phyloP scores from a whole-genome alignment of 2,329 filamentous ascomycete species.

The Westerdykella sp. region DNA sequence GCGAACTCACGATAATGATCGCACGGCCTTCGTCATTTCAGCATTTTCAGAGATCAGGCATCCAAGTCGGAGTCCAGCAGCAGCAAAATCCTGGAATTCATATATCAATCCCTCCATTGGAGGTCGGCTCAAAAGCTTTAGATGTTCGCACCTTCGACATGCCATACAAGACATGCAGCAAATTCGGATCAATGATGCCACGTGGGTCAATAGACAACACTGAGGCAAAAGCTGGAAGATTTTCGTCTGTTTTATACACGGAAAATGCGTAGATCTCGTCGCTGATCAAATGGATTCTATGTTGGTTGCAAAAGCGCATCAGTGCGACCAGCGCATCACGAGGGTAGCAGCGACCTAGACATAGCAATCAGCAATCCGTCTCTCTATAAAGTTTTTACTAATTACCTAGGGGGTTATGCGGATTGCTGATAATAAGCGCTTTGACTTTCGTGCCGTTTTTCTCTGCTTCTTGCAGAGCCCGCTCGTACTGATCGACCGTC shows the following conservation, averaged over 20 bases:
- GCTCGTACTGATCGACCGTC: constrained; percentile 39
- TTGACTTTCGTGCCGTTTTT: constrained; percentile 31
- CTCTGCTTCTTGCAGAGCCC: constrained; percentile 29
- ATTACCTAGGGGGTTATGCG: constrained; percentile 46
- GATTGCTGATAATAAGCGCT: constrained; percentile 47
- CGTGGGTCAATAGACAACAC: constrained; percentile 8
- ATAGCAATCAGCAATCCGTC: too few relatives aligned
- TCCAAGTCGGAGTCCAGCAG: neutral
- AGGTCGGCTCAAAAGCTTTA: constrained; percentile 15
- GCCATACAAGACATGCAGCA: constrained; percentile 46
- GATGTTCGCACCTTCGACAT: constrained; percentile 30
- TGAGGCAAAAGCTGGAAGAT: constrained; percentile 6
- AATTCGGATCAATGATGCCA: constrained; percentile 43
- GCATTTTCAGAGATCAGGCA: constrained; percentile 15
- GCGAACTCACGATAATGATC: neutral
- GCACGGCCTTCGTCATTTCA: constrained; percentile 1
- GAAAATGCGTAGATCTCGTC: constrained; percentile 57
- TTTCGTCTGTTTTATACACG: constrained; percentile 28
- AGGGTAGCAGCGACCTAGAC: constrained; percentile 34
- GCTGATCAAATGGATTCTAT: constrained; percentile 49
- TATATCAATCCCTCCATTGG: too few relatives aligned
- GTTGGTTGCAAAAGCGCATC: constrained; percentile 46
- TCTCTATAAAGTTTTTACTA: too few relatives aligned
- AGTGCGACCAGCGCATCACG: constrained; percentile 35
- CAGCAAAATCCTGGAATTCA: neutral